Conservation (phyloP, 208 protist species). For the Herpetomonas samuelpessoai region DNA sequence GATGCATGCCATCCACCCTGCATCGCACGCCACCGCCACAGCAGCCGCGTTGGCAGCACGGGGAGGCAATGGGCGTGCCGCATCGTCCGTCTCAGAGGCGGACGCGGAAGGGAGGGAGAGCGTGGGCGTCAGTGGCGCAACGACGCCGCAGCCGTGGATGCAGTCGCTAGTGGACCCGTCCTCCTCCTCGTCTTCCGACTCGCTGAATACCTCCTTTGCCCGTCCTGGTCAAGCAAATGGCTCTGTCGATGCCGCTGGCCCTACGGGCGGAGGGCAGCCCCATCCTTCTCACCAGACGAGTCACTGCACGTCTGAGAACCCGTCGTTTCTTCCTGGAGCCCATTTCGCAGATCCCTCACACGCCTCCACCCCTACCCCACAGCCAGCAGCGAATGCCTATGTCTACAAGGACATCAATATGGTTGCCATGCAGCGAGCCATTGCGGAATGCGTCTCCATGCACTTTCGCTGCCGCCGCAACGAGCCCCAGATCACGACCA, state of each 20-base stretch:
- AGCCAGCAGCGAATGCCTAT: background rate
- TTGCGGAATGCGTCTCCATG: slow-evolving; percentile 59
- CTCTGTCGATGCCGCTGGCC: too few species aligned
- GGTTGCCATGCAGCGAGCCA: slow-evolving; percentile 58
- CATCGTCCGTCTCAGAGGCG: background rate
- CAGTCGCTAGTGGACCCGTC: background rate
- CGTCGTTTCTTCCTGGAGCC: too few species aligned
- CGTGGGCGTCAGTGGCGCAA: background rate
- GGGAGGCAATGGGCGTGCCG: background rate
- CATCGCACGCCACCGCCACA: background rate
- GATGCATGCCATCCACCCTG: slow-evolving; percentile 36
- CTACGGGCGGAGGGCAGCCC: too few species aligned
- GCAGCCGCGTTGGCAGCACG: background rate
- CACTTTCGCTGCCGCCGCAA: slow-evolving; percentile 54
- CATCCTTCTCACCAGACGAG: too few species aligned
- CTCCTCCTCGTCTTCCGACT: background rate
- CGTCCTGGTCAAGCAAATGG: background rate
- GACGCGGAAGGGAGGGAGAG: background rate
- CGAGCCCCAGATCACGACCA: slow-evolving; percentile 29
- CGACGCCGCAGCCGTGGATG: background rate
- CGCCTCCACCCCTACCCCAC: background rate
- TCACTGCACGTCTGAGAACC: too few species aligned
- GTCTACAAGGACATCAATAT: slow-evolving; percentile 35
- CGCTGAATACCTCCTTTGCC: background rate
- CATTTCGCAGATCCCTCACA: background rate